Conservation (phyloP, 2,329 filamentous ascomycete species). For the Alternaria arborescens region DNA sequence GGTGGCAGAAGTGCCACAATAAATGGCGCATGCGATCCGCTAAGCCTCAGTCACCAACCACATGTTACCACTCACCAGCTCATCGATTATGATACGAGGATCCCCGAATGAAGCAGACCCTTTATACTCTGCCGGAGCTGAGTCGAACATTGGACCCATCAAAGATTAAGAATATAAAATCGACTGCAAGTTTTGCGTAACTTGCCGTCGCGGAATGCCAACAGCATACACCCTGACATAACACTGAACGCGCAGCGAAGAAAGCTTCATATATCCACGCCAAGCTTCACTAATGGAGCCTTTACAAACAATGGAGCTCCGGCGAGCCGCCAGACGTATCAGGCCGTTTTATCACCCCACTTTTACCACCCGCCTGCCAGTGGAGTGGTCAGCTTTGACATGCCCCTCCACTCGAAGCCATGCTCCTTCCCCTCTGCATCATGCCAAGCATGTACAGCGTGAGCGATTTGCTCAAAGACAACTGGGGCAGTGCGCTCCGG, state of each 20-base stretch:
- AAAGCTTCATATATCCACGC: constrained; percentile 28
- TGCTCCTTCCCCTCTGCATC: constrained; percentile 19
- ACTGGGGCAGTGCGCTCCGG: constrained; percentile 10
- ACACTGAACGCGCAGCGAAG: constrained; percentile 12
- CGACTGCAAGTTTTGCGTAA: background rate
- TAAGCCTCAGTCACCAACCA: constrained; percentile 23
- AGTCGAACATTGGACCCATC: background rate
- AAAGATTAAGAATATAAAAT: background rate
- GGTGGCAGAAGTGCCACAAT: constrained; percentile 21
- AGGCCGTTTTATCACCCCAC: constrained; percentile 32
- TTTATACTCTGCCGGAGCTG: background rate
- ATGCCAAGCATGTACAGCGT: constrained; percentile 31
- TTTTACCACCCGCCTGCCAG: constrained; percentile 33
- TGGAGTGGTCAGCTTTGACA: constrained; percentile 13
- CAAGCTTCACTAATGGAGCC: constrained; percentile 34
- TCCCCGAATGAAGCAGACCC: background rate
- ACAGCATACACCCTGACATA: background rate
- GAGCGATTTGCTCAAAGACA: constrained; percentile 20
- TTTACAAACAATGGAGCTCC: constrained; percentile 25
- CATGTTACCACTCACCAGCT: constrained; percentile 15
- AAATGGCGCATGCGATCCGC: constrained; percentile 30
- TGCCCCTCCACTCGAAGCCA: constrained; percentile 20
- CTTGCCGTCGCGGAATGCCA: background rate
- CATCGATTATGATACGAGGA: constrained; percentile 8
- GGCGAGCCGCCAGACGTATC: constrained; percentile 36